Percentiles rank a stretch among this genome's conserved stretches.
phyloP scores from a whole-genome alignment of 768 basidiomycete species.

The Asterophora lycoperdoides region DNA sequence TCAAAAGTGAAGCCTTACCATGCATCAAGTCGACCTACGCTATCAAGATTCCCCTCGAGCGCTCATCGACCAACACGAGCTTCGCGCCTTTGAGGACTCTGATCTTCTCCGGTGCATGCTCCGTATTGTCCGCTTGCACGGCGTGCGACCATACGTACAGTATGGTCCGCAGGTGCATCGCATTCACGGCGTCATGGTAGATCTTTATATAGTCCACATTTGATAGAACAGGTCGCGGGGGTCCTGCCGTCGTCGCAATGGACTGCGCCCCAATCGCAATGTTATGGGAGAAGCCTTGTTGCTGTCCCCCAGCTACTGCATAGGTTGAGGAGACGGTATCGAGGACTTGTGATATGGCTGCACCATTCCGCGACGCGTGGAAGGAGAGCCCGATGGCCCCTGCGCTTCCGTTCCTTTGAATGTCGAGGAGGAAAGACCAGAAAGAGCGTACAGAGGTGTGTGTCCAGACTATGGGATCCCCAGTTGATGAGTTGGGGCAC shows the following conservation, averaged over 20 bases:
- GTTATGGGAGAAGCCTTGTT: not conserved
- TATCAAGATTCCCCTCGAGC: constrained; percentile 42
- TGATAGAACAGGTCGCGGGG: constrained; percentile 21
- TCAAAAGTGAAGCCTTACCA: too few relatives aligned
- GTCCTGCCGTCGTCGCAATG: not conserved
- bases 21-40: constrained; percentile 19
- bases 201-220: constrained; percentile 51
- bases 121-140: not conserved
- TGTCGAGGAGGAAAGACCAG: constrained; percentile 45
- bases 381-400: constrained; percentile 51
- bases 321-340: not conserved
- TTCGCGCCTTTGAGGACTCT: constrained; percentile 45
- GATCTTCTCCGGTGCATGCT: constrained; percentile 26
- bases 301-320: not conserved
- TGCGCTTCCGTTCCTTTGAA: constrained; percentile 33
- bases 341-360: constrained; percentile 1
- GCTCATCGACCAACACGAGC: constrained; percentile 45
- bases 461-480: constrained; percentile 44
- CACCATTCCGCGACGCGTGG: constrained; percentile 22
- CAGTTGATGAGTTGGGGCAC: constrained; percentile 14
- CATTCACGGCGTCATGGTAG: constrained; percentile 49
- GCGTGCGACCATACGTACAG: constrained; percentile 47
- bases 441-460: constrained; percentile 35
- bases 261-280: not conserved
- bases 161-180: constrained; percentile 45